Conservation (phyloP, 1,139 yeast species). For the Candida tetrigidarum region DNA sequence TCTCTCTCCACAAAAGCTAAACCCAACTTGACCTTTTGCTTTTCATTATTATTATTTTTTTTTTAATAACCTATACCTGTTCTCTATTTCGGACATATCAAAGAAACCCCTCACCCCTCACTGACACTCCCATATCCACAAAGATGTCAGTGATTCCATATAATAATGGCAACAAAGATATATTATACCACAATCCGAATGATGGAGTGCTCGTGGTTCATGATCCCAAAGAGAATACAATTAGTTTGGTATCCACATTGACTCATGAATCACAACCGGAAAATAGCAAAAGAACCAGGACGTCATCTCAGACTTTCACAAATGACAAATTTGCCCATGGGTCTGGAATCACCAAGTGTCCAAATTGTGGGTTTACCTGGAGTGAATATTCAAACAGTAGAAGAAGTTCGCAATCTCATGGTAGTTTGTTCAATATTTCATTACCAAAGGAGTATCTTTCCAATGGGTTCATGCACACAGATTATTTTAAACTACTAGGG, state of each 20-base stretch:
- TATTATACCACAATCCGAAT: slow-evolving; percentile 43
- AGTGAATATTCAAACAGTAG: slow-evolving; percentile 16
- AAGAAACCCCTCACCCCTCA: too few relatives aligned
- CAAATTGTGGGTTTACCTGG: slow-evolving; percentile 48
- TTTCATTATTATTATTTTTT: not conserved
- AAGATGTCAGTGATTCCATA: slow-evolving; percentile 47
- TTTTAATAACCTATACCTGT: too few relatives aligned
- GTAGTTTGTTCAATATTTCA: slow-evolving; percentile 8
- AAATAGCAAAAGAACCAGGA: not conserved
- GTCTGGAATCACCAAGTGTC: slow-evolving; percentile 29
- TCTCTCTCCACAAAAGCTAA: not conserved
- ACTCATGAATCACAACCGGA: slow-evolving; percentile 2
- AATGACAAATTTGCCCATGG: slow-evolving; percentile 9
- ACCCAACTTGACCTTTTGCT: not conserved
- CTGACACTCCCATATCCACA: too few relatives aligned
- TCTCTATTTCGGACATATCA: too few relatives aligned
- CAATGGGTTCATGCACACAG: slow-evolving; percentile 37
- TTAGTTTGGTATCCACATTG: slow-evolving; percentile 34
- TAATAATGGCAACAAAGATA: slow-evolving; percentile 29
- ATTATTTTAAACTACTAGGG: slow-evolving; percentile 44
- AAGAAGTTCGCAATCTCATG: slow-evolving; percentile 3
- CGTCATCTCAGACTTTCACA: slow-evolving; percentile 8
- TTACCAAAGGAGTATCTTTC: slow-evolving; percentile 15
- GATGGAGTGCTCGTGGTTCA: slow-evolving; percentile 50
- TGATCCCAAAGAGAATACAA: slow-evolving; percentile 43